Conservation (phyloP, 345 rosid species). For the thale cress (Arabidopsis thaliana) region TAIR10.1 NC_003071.7:14959501-14960000, state of each 20-base stretch:
- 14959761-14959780: constrained; percentile 55
- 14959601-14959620: constrained; percentile 48
- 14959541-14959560: constrained; percentile 51
- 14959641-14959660: constrained; percentile 59
- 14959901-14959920: constrained; percentile 49
- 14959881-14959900: constrained; percentile 49
- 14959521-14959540: constrained; percentile 44
- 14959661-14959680: constrained; percentile 60
- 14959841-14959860: constrained; percentile 36
- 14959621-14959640: constrained; percentile 50
- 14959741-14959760: constrained; percentile 54
- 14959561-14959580: constrained; percentile 55
- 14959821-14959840: constrained; percentile 42
- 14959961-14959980: constrained; percentile 45
- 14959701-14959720: constrained; percentile 72
- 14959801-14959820: constrained; percentile 47
- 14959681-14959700: constrained; percentile 58
- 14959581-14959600: constrained; percentile 23
- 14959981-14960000: constrained; percentile 60
- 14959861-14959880: constrained; percentile 38
- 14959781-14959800: constrained; percentile 53
- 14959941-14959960: constrained; percentile 51
- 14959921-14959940: constrained; percentile 54
- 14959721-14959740: constrained; percentile 68
- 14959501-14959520: constrained; percentile 58